Evolutionary conservation across 1,284 basidiomycete species (phyloP), one percentile per base, ranked within the genome.

Genomic region (Thecaphora thlaspeos): DNA sequence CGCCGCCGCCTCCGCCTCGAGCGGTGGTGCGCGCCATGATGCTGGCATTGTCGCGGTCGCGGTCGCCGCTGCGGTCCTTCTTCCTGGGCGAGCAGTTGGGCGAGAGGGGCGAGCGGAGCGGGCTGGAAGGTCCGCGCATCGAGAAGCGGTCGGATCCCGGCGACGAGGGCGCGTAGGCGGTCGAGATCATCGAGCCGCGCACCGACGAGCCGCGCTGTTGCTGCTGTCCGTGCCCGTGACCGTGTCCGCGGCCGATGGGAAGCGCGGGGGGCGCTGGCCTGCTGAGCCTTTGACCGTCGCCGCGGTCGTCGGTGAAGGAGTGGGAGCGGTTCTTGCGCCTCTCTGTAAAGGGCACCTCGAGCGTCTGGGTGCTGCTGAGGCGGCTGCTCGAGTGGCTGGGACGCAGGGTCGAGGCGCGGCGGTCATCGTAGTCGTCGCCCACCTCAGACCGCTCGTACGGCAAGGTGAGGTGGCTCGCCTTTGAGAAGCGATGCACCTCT

Each of bases 391-490:
- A 51, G 19, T 58, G 46, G 40, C 24, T 47, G 3, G 56, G 54
- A 14, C 18, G 21, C 4, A 55, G 47, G 14, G 22, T 28, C 21
- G 51, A 57, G 14, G 53, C 43, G 22, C 51, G 55, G 30, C 52
- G 49, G 34, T 63, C 32, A 15, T 34, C 5, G 32, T 48, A 40
- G 41, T 51, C 49, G 50, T 60, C 57, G 36, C 45, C 53, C 7
- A 46, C 57, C 9, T 60, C 61, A 23, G 61, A 60, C 15, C 40
- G 56, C 46, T 60, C 57, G 39, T 57, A 60, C 5, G 61, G 61
- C 5, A 64, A 51, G 12, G 61, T 64, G 15, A 64, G 48, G n/a
- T 64, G 61, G 41, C 56, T 56, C 11, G 61, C 61, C 21, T 56
- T 34, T 9, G 50, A 56, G 4, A 44, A 42, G 7, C 61, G 56